Conservation (phyloP, 2,329 filamentous ascomycete genomes). For the Ophiocordyceps unilateralis region DNA sequence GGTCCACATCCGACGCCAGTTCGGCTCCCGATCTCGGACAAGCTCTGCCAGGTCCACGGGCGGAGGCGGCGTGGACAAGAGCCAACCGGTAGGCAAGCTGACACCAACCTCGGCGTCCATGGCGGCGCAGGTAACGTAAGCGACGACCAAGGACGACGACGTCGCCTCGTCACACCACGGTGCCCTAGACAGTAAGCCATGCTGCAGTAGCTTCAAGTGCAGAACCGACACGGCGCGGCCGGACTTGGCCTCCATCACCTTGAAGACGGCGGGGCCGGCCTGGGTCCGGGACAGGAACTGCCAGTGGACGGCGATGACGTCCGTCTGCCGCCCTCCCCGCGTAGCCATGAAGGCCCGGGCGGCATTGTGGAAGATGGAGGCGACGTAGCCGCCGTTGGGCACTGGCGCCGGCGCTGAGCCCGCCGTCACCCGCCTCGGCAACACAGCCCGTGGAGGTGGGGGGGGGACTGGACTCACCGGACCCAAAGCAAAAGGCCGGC, state of each 20-base stretch:
- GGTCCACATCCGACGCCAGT: background rate
- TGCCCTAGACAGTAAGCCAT: conserved; percentile 11
- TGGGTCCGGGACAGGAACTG: conserved; percentile 22
- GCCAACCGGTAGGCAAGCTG: conserved; percentile 11
- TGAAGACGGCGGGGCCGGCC: conserved; percentile 18
- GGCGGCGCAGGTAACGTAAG: conserved; percentile 22
- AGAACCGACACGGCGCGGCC: conserved; percentile 23
- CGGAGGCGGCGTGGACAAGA: conserved; percentile 5
- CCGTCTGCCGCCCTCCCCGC: conserved; percentile 15
- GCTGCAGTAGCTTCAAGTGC: conserved; percentile 24
- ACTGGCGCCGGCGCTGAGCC: conserved; percentile 10
- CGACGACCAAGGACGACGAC: conserved; percentile 12
- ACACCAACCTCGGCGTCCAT: conserved; percentile 15
- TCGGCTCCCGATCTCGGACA: background rate
- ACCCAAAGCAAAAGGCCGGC: too few species aligned
- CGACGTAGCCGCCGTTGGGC: conserved; percentile 29
- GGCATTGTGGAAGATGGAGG: conserved; percentile 20
- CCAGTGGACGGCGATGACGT: conserved; percentile 22
- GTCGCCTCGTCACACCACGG: conserved; percentile 13
- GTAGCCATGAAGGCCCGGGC: conserved; percentile 16
- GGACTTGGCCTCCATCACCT: conserved; percentile 23
- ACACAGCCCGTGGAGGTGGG: too few species aligned
- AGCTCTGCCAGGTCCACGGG: conserved; percentile 11
- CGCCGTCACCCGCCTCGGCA: too few species aligned
- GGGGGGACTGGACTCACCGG: too few species aligned